A percentile compares a stretch with the other conserved stretches of the same genome.
Conservation (phyloP, 805 yeast species). For the Wickerhamiella kazuoi region DNA sequence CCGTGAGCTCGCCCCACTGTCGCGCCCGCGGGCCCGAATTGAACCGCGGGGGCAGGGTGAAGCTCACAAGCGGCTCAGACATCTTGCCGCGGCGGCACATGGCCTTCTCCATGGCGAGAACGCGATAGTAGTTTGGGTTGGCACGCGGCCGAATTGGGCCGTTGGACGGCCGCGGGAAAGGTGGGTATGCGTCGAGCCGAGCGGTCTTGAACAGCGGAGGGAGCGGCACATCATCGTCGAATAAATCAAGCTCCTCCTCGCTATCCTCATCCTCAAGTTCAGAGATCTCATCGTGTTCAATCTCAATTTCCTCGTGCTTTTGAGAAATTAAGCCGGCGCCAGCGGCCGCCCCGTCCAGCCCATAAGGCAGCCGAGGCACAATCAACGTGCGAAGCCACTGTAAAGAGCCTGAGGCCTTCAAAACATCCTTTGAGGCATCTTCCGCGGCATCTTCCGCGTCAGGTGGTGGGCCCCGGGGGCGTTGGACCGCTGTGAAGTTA, state of each 20-base stretch:
- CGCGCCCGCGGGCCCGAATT: constrained; percentile 1
- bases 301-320: background rate
- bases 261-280: background rate
- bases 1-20: constrained; percentile 4
- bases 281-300: background rate
- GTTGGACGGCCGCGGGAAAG: constrained; percentile 5
- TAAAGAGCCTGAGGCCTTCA: too few species aligned
- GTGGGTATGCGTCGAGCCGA: background rate
- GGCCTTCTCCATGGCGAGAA: constrained; percentile 20
- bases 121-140: constrained; percentile 20
- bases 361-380: background rate
- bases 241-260: background rate
- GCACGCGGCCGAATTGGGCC: too few species aligned
- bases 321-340: background rate
- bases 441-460: too few species aligned
- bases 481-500: too few species aligned
- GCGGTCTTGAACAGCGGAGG: background rate
- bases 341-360: background rate
- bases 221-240: background rate
- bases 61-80: constrained; percentile 1
- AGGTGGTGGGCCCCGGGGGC: too few species aligned
- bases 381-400: too few species aligned
- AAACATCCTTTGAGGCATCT: too few species aligned
- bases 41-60: constrained; percentile 1
- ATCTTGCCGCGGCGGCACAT: constrained; percentile 22